phyloP scores from a whole-genome alignment of 1,284 basidiomycete genomes.

The Xerocomus minutiporus region DNA sequence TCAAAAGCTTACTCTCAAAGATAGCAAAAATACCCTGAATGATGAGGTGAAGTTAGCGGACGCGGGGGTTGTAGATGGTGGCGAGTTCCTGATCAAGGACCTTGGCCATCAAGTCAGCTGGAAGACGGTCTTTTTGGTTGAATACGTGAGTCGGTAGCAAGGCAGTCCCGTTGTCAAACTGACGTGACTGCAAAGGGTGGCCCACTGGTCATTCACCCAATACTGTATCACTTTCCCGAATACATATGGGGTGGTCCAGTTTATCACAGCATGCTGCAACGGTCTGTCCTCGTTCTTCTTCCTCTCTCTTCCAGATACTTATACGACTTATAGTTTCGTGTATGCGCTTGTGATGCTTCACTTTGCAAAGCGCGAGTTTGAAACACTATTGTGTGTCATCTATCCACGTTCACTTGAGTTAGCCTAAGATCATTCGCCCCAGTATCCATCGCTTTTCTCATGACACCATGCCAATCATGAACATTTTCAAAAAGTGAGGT shows the following conservation, averaged over 20 bases:
- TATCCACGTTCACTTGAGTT: constrained; percentile 8
- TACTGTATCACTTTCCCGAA: constrained; percentile 73
- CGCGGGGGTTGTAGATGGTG: constrained; percentile 53
- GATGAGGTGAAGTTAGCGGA: constrained; percentile 61
- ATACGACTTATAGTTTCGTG: constrained; percentile 53
- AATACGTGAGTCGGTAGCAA: constrained; percentile 67
- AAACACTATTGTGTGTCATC: constrained; percentile 77
- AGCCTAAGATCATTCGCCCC: constrained; percentile 1
- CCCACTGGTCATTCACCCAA: constrained; percentile 87
- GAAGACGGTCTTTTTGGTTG: constrained; percentile 80
- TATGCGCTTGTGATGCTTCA: constrained; percentile 80
- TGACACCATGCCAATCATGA: constrained; percentile 86
- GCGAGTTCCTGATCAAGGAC: constrained; percentile 76
- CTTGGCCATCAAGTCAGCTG: constrained; percentile 85
- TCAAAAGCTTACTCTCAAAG: constrained; percentile 68
- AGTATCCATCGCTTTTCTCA: constrained; percentile 94
- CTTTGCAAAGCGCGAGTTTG: constrained; percentile 89
- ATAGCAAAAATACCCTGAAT: constrained; percentile 55
- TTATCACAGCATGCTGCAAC: constrained; percentile 75
- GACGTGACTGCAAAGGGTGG: constrained; percentile 56
- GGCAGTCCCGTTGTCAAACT: not conserved
- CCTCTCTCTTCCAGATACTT: constrained; percentile 1
- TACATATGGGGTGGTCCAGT: constrained; percentile 67
- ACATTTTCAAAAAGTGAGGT: constrained; percentile 86
- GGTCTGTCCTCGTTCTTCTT: constrained; percentile 40